Conservation (phyloP, 192 early-diverging fungal species). For the Kappamyces sp. region DNA sequence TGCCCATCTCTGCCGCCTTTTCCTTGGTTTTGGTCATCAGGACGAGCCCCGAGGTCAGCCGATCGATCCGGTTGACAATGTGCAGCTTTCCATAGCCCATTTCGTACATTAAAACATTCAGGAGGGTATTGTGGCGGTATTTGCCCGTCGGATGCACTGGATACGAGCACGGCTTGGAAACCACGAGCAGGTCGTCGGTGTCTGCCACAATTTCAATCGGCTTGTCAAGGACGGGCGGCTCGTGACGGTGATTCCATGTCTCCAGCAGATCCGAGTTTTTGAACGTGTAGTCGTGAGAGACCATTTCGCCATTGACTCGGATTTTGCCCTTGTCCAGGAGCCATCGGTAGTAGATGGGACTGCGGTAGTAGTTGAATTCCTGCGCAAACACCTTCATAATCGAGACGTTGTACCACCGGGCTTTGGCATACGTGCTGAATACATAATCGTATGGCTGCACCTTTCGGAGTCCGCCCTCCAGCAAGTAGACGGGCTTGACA, state of each 20-base stretch:
- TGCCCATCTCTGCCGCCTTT: slow-evolving; percentile 58
- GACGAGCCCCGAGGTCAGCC: slow-evolving; percentile 89
- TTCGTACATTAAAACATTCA: slow-evolving; percentile 20
- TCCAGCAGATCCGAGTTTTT: slow-evolving; percentile 73
- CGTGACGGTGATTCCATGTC: slow-evolving; percentile 88
- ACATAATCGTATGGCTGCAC: slow-evolving; percentile 80
- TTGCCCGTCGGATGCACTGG: slow-evolving; percentile 84
- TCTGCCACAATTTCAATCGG: slow-evolving; percentile 59
- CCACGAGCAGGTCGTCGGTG: slow-evolving; percentile 64
- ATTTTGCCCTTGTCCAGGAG: slow-evolving; percentile 78
- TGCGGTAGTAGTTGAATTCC: slow-evolving; percentile 82
- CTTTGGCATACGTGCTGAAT: slow-evolving; percentile 80
- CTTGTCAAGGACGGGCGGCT: slow-evolving; percentile 78
- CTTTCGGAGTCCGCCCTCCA: slow-evolving; percentile 61
- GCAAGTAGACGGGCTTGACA: slow-evolving; percentile 16
- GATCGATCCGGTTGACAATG: slow-evolving; percentile 87
- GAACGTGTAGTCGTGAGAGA: slow-evolving; percentile 55
- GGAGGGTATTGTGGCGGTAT: slow-evolving; percentile 78
- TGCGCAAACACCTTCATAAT: slow-evolving; percentile 76
- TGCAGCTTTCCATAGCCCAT: not conserved
- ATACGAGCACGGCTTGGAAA: slow-evolving; percentile 86
- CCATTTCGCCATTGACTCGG: slow-evolving; percentile 62
- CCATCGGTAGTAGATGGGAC: slow-evolving; percentile 68
- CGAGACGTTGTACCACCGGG: slow-evolving; percentile 73
- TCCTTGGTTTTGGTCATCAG: slow-evolving; percentile 58